Conservation (phyloP, 768 basidiomycete genomes). For the Tylopilus intermedius region DNA sequence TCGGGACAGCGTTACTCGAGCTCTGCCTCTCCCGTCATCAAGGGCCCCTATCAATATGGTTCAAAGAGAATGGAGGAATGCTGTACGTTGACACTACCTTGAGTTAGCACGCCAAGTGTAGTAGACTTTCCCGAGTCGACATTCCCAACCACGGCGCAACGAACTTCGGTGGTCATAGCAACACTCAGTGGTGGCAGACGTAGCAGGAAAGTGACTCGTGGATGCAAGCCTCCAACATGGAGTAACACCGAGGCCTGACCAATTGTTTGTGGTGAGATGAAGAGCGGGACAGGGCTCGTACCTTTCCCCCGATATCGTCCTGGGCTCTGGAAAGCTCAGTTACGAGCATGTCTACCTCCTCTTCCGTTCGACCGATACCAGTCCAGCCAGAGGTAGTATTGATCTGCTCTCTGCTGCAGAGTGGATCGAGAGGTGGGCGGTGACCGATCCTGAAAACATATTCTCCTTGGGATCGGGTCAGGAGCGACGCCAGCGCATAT, state of each 20-base stretch:
- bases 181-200: conserved; percentile 74
- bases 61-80: conserved; percentile 14
- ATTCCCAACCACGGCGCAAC: conserved; percentile 95
- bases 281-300: conserved; percentile 23
- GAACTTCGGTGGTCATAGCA: conserved; percentile 81
- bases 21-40: conserved; percentile 77
- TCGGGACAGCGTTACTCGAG: conserved; percentile 84
- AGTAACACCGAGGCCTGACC: conserved; percentile 54
- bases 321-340: conserved; percentile 44
- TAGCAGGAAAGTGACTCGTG: conserved; percentile 57
- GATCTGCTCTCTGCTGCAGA: conserved; percentile 51
- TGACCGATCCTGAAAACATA: conserved; percentile 69
- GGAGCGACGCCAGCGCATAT: conserved; percentile 52
- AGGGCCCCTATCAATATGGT: conserved; percentile 47
- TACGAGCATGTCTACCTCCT: conserved; percentile 48
- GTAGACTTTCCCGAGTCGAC: conserved; percentile 94
- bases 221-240: conserved; percentile 41
- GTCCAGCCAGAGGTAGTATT: conserved; percentile 49
- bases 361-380: conserved; percentile 45
- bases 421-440: conserved; percentile 51
- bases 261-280: not conserved
- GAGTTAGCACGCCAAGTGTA: conserved; percentile 90
- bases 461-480: conserved; percentile 69
- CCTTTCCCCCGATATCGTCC: conserved; percentile 81
- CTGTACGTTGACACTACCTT: conserved; percentile 47